Evolutionary conservation across 176 grass and related monocot species (phyloP), one percentile per base, ranked within the genome.

Genomic region (Eleusine indica): DNA sequence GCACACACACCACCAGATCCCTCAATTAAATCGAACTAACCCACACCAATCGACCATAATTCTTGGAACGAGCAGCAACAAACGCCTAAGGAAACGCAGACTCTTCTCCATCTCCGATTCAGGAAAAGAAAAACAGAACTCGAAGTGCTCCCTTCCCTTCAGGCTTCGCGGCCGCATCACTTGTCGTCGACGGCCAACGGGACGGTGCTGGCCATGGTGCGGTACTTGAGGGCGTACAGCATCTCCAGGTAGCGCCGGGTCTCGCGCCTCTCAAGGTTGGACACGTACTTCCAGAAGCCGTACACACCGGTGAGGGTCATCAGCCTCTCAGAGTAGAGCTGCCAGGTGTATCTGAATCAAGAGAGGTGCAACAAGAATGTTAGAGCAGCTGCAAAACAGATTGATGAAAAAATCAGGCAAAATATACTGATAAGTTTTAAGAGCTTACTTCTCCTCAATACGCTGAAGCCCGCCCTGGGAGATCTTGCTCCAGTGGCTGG

Each of bases 211-310:
- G 96, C 96, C 96, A 99, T 87, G 51, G 87, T 89, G 80, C 96
- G 96, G 78, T 89, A 99, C 75, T 99, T 99, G 81, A 99, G 96
- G 53, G 96, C 96, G 68, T 99, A 99, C 87, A 99, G 86, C 96
- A 99, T 99, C 93, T 99, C 96, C 0, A 99, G 91, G 93, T 99
- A 99, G 61, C 96, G 89, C 43, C 93, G 89, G 57, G 96, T 99
- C 75, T 99, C 96, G 0, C 96, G 93, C 87, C 96, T 92, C 47
- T 99, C 96, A 0, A 99, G 96, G 89, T 99, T 99, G 46, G 96
- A 99, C 40, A 99, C 96, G 8, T 99, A 99, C 83, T 99, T 99
- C 96, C 96, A 99, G 87, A 99, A 99, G 0, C 96, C 96, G 22
- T 99, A 99, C 7, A 99, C 96, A 11, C 96, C 96, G 0, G 96